Conservation (phyloP, 2,329 filamentous ascomycete genomes). For the Penicillium sp. region DNA sequence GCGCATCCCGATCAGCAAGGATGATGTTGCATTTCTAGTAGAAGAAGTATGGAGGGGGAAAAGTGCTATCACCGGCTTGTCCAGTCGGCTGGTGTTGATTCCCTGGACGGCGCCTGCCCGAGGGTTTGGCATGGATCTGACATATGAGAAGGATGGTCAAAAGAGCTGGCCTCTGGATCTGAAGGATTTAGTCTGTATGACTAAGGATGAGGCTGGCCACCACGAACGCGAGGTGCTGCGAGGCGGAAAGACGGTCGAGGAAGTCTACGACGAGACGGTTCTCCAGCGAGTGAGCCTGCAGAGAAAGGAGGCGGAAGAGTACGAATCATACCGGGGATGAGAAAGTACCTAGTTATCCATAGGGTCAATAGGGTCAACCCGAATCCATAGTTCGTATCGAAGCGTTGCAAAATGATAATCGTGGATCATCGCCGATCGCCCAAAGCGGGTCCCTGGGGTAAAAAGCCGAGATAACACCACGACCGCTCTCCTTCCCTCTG, state of each 20-base stretch:
- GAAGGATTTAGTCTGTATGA: slow-evolving; percentile 81
- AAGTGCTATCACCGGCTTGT: slow-evolving; percentile 76
- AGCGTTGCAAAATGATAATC: too few relatives aligned
- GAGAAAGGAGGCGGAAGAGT: slow-evolving; percentile 63
- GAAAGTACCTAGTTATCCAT: too few relatives aligned
- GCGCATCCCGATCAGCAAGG: slow-evolving; percentile 71
- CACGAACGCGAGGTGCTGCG: slow-evolving; percentile 80
- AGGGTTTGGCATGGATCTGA: slow-evolving; percentile 61
- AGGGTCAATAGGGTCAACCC: too few relatives aligned
- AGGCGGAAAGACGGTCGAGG: slow-evolving; percentile 63
- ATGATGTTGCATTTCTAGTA: slow-evolving; percentile 81
- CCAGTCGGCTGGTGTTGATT: slow-evolving; percentile 74
- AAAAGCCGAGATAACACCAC: too few relatives aligned
- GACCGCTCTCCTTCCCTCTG: too few relatives aligned
- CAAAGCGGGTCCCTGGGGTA: too few relatives aligned
- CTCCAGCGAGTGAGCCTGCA: slow-evolving; percentile 65
- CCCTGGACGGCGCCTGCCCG: slow-evolving; percentile 69
- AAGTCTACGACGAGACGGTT: slow-evolving; percentile 69
- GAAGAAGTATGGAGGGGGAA: slow-evolving; percentile 85
- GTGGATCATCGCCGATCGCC: too few relatives aligned
- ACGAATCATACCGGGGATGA: slow-evolving; percentile 48
- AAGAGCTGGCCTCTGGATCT: slow-evolving; percentile 68
- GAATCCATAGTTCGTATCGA: too few relatives aligned
- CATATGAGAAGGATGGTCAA: slow-evolving; percentile 63
- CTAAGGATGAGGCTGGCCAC: slow-evolving; percentile 77